These are phyloP conservation scores for Oidium heveae DNA, from an alignment of 2,329 filamentous ascomycete species.

Conservation along the genomic window DNA sequence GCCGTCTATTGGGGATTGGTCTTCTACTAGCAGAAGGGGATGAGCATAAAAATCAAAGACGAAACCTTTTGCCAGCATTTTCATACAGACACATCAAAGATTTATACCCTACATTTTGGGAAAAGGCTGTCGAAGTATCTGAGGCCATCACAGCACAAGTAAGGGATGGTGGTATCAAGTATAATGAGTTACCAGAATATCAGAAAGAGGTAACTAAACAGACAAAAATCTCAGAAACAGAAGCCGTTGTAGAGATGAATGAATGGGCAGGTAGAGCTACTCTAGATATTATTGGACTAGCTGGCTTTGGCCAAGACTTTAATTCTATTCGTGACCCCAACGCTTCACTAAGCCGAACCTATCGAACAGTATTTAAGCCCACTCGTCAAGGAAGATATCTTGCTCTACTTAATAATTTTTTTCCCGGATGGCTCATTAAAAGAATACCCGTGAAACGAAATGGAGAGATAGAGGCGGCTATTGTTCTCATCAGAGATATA, in stretches of 20 bases:
- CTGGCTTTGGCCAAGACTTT: constrained; percentile 49
- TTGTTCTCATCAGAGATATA: constrained; percentile 32
- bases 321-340: constrained; percentile 33
- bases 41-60: constrained; percentile 61
- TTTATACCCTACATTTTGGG: constrained; percentile 65
- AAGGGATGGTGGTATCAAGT: constrained; percentile 15
- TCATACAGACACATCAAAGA: constrained; percentile 64
- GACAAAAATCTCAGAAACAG: constrained; percentile 7
- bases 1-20: constrained; percentile 46
- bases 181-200: constrained; percentile 10
- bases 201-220: constrained; percentile 1
- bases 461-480: no score
- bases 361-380: constrained; percentile 28
- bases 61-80: constrained; percentile 60
- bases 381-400: constrained; percentile 26
- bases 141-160: constrained; percentile 30
- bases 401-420: constrained; percentile 30
- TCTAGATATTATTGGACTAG: constrained; percentile 50
- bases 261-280: constrained; percentile 42
- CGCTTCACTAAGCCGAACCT: constrained; percentile 31
- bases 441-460: no score
- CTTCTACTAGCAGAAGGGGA: constrained; percentile 71
- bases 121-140: constrained; percentile 44
- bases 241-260: constrained; percentile 27
- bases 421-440: constrained; percentile 37